Percentiles rank a stretch among this genome's conserved stretches.
Evolutionary conservation across 2,329 filamentous ascomycete species (phyloP).

Genomic region (Phyllosticta ampelicida): DNA sequence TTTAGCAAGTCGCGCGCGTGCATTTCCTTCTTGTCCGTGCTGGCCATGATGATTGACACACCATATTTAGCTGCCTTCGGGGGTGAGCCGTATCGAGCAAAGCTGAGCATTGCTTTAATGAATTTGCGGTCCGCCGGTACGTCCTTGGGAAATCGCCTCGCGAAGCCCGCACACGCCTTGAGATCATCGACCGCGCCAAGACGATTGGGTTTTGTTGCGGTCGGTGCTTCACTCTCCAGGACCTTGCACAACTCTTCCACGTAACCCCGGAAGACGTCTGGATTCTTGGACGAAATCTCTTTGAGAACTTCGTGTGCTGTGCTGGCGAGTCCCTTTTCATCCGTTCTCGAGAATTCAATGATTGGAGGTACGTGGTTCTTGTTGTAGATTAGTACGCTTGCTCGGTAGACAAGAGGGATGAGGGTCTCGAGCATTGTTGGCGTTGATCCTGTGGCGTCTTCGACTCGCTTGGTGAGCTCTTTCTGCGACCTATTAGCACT

Average conservation of each 20-base stretch:
- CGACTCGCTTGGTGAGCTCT: conserved; percentile 74
- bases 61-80: conserved; percentile 86
- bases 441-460: conserved; percentile 51
- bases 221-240: conserved; percentile 70
- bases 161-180: conserved; percentile 88
- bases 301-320: conserved; percentile 83
- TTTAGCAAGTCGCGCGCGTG: conserved; percentile 74
- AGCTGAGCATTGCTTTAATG: conserved; percentile 67
- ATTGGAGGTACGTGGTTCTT: conserved; percentile 86
- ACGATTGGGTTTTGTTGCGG: conserved; percentile 56
- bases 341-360: conserved; percentile 74
- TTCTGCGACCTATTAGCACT: conserved; percentile 36
- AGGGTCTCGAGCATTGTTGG: conserved; percentile 65
- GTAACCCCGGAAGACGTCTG: conserved; percentile 84
- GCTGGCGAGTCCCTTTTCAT: conserved; percentile 65
- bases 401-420: conserved; percentile 70
- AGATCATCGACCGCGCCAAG: conserved; percentile 73
- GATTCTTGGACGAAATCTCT: conserved; percentile 81
- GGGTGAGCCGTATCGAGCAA: conserved; percentile 71
- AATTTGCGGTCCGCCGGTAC: conserved; percentile 75
- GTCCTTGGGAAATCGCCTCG: conserved; percentile 73
- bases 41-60: conserved; percentile 76
- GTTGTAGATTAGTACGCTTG: conserved; percentile 80
- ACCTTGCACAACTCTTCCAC: conserved; percentile 85
- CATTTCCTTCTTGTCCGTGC: conserved; percentile 67